Conservation (phyloP, 306 rosid species). For the Acacia acuminata region DNA sequence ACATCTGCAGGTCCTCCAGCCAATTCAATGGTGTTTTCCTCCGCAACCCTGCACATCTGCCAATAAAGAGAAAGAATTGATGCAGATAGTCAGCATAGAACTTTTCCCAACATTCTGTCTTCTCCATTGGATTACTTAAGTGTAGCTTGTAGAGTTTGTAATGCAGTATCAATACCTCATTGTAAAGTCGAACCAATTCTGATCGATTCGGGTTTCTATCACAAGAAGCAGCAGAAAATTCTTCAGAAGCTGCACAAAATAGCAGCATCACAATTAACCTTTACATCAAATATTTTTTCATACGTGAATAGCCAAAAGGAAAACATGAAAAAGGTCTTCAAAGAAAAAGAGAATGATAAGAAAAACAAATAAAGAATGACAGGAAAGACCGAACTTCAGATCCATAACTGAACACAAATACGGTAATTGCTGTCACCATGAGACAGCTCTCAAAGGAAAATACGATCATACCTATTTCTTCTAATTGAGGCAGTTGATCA, state of each 20-base stretch:
- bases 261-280: slow-evolving; percentile 16
- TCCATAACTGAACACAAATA: slow-evolving; percentile 22
- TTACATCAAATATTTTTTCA: not conserved
- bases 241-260: slow-evolving; percentile 67
- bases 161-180: slow-evolving; percentile 55
- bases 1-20: slow-evolving; percentile 40
- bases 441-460: slow-evolving; percentile 22
- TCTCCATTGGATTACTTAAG: slow-evolving; percentile 12
- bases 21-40: slow-evolving; percentile 45
- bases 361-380: not conserved
- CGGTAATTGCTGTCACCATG: not conserved
- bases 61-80: slow-evolving; percentile 27
- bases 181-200: slow-evolving; percentile 75
- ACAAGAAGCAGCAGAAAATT: slow-evolving; percentile 58
- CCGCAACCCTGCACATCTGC: slow-evolving; percentile 84
- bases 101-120: not conserved
- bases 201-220: slow-evolving; percentile 63
- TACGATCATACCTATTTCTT: slow-evolving; percentile 62
- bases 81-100: slow-evolving; percentile 1
- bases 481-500: slow-evolving; percentile 69
- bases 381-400: not conserved
- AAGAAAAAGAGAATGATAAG: not conserved
- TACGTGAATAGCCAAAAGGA: not conserved
- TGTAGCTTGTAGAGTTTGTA: not conserved
- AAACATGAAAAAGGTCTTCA: not conserved